A percentile compares a stretch with the other conserved stretches of the same genome.
These are phyloP conservation scores for Metschnikowia lachancei DNA, from an alignment of 805 yeast species.

Conservation along the genomic window DNA sequence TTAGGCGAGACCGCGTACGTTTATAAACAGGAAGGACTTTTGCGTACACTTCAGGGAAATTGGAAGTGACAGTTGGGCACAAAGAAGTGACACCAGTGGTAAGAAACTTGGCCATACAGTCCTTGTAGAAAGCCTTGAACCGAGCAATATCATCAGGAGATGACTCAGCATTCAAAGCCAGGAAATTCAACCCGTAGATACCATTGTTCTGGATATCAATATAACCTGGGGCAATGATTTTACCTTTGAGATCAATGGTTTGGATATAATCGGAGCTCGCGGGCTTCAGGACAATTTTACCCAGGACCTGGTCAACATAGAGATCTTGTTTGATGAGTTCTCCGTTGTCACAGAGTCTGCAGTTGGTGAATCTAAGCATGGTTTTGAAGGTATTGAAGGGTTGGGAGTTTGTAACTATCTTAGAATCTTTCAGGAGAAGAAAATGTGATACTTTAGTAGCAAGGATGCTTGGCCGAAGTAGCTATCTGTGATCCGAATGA, in stretches of 20 bases:
- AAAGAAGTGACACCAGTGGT: conserved; percentile 53
- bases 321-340: conserved; percentile 36
- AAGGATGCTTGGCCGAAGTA: neutral
- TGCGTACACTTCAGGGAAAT: conserved; percentile 47
- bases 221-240: conserved; percentile 52
- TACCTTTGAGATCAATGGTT: conserved; percentile 46
- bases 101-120: conserved; percentile 46
- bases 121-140: conserved; percentile 38
- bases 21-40: conserved; percentile 46
- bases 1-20: conserved; percentile 29
- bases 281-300: conserved; percentile 38
- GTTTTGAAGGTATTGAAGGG: neutral
- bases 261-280: conserved; percentile 15
- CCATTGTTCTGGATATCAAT: conserved; percentile 60
- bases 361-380: conserved; percentile 38
- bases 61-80: conserved; percentile 58
- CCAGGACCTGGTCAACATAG: conserved; percentile 41
- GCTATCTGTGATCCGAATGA: no score
- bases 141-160: conserved; percentile 29
- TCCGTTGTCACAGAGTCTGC: conserved; percentile 45
- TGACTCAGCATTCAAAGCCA: conserved; percentile 32
- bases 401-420: neutral
- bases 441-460: neutral
- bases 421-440: no score
- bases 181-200: conserved; percentile 54